Percentiles rank a stretch among this genome's conserved stretches.
phyloP scores from a whole-genome alignment of 371 early-diverging fungal genomes.

The Mortierella sp. region DNA sequence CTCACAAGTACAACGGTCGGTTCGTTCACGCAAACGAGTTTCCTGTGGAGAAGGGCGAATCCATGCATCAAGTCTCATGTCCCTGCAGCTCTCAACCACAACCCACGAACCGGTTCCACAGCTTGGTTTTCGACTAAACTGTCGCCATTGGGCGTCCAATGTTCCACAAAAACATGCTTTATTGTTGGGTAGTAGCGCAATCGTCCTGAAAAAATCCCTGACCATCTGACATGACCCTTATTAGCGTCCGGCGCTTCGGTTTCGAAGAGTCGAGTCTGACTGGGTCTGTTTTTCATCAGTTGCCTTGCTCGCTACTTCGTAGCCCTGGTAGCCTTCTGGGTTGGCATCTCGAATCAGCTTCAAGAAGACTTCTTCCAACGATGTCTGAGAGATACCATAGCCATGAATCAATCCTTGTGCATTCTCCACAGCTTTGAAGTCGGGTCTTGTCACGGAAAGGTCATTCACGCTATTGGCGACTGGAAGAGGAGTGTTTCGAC shows the following conservation, averaged over 20 bases:
- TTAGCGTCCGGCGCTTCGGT: slow-evolving; percentile 19
- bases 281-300: slow-evolving; percentile 14
- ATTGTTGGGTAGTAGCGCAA: too few relatives aligned
- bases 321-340: slow-evolving; percentile 54
- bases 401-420: slow-evolving; percentile 57
- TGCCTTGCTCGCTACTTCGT: slow-evolving; percentile 30
- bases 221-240: too few relatives aligned
- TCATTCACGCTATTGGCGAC: background rate
- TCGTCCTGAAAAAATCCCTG: too few relatives aligned
- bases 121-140: too few relatives aligned
- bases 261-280: slow-evolving; percentile 21
- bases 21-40: too few relatives aligned
- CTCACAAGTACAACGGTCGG: too few relatives aligned
- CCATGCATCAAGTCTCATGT: too few relatives aligned
- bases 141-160: too few relatives aligned
- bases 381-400: slow-evolving; percentile 78
- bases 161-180: too few relatives aligned
- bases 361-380: slow-evolving; percentile 71
- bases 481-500: slow-evolving; percentile 25
- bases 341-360: slow-evolving; percentile 58
- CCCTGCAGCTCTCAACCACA: too few relatives aligned
- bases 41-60: too few relatives aligned
- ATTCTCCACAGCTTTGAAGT: background rate
- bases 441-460: slow-evolving; percentile 18
- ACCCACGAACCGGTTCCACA: too few relatives aligned